phyloP scores from a whole-genome alignment of 805 yeast species.

The Komagataella pseudopastoris region DNA sequence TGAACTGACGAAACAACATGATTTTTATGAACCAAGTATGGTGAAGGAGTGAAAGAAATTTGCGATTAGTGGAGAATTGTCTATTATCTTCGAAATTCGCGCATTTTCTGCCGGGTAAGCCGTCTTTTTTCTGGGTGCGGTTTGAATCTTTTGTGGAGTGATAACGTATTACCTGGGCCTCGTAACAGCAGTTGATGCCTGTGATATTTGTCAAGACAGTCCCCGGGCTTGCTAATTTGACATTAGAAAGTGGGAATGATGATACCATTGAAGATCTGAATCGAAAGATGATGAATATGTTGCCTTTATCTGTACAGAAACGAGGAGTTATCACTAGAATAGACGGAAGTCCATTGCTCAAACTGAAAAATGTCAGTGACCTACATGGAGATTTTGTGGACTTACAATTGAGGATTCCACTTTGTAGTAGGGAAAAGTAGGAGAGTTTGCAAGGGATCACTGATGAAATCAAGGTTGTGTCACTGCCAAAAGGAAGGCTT shows the following conservation, averaged over 20 bases:
- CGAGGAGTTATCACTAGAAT: background rate
- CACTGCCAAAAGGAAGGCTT: constrained; percentile 22
- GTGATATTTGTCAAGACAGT: background rate
- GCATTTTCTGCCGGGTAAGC: background rate
- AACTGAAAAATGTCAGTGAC: background rate
- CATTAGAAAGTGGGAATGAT: background rate
- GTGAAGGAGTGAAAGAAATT: background rate
- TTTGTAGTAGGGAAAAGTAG: constrained; percentile 40
- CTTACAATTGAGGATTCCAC: constrained; percentile 19
- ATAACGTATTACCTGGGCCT: background rate
- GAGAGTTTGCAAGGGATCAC: constrained; percentile 8
- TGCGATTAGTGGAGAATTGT: background rate
- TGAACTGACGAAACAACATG: background rate
- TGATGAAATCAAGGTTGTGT: constrained; percentile 21
- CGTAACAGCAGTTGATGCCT: background rate
- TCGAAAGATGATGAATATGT: background rate
- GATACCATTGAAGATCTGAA: background rate
- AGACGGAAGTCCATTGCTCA: background rate
- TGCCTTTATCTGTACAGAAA: background rate
- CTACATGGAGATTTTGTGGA: constrained; percentile 3
- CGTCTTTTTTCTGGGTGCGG: background rate
- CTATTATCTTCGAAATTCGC: background rate
- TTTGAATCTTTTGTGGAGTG: background rate
- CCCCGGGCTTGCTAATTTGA: background rate
- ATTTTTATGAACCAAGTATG: background rate